Evolutionary conservation across 257 asterid species (phyloP), one percentile per base, ranked within the genome.

Genomic region (Handroanthus guayacan): DNA sequence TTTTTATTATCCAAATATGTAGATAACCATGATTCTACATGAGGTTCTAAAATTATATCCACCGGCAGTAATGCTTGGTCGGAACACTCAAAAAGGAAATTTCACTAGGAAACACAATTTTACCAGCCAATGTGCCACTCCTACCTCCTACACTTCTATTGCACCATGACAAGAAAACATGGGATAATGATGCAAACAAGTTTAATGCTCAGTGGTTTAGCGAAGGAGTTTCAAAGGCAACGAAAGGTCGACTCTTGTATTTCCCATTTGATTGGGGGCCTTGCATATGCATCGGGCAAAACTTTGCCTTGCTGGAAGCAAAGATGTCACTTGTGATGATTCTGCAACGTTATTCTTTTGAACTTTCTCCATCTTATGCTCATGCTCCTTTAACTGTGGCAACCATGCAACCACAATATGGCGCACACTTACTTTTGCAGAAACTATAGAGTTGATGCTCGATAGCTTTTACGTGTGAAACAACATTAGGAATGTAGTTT

Each of bases 211-310:
- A 78, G 64, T 71, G 85, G 31, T 84, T 84, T 2, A 43, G 65
- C 0, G 80, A 67, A 37, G 88, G 88, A 2, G 82, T 84, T 36
- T 16, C 78, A 1, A 80, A 67, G 69, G 87, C 81, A 2, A 67
- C 76, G 0, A 3, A 60, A 14, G 79, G 81, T 0, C 58, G 12
- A 43, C 62, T 31, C 9, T 5, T 64, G 5, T 81, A 64, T 62
- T 37, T 75, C 13, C 88, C 86, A 3, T 84, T 81, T 9, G 82
- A 86, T 2, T 62, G 80, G 82, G 88, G 84, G 11, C 84, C 84
- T 0, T 48, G 84, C 8, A 69, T 75, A 3, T 84, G 88, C 78
- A 16, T 84, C 0, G 88, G 82, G 1, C 86, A 81, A 44, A 81
- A 56, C 51, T 84, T 84, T 8, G 82, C 88, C 0, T 34, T 72